phyloP scores from a whole-genome alignment of 1,284 basidiomycete genomes.

The Golubevia pallescens region DNA sequence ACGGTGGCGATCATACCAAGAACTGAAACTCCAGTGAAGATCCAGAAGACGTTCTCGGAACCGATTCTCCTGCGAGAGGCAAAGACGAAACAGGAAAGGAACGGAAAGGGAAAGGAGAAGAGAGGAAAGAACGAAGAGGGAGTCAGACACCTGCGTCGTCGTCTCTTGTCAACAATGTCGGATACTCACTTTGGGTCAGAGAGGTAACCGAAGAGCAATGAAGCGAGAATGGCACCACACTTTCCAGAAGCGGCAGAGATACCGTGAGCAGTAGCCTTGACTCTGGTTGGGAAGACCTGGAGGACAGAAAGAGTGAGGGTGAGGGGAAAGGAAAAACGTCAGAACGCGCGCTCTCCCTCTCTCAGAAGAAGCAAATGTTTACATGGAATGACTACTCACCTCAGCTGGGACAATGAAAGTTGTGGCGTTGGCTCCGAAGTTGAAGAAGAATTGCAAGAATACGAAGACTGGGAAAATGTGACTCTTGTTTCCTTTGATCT shows the following conservation, averaged over 20 bases:
- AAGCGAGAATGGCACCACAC: slow-evolving; percentile 49
- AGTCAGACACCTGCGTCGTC: no score
- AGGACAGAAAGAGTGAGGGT: no score
- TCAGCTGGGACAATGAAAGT: slow-evolving; percentile 52
- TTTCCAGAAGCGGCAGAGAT: slow-evolving; percentile 53
- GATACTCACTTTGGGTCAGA: no score
- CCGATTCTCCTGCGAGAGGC: no score
- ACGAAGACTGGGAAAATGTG: slow-evolving; percentile 37
- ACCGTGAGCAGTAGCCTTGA: slow-evolving; percentile 49
- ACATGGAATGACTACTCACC: no score
- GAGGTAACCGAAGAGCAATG: no score
- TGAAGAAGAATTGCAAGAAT: slow-evolving; percentile 63
- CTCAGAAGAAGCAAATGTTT: no score
- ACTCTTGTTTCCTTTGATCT: slow-evolving; percentile 11
- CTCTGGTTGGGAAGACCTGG: slow-evolving; percentile 53
- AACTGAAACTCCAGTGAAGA: slow-evolving; percentile 52
- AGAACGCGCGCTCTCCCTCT: no score
- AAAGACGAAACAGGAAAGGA: no score
- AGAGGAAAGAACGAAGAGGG: slow-evolving; percentile 5
- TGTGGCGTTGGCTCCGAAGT: slow-evolving; percentile 73
- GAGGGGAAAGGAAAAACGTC: no score
- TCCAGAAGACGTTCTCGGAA: no score
- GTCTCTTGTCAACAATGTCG: no score
- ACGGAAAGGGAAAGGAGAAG: slow-evolving; percentile 36
- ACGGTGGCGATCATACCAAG: slow-evolving; percentile 36